Evolutionary conservation across 2,329 filamentous ascomycete genomes (phyloP), one percentile per base, ranked within the genome.

Genomic region (Penicillium sp.): DNA sequence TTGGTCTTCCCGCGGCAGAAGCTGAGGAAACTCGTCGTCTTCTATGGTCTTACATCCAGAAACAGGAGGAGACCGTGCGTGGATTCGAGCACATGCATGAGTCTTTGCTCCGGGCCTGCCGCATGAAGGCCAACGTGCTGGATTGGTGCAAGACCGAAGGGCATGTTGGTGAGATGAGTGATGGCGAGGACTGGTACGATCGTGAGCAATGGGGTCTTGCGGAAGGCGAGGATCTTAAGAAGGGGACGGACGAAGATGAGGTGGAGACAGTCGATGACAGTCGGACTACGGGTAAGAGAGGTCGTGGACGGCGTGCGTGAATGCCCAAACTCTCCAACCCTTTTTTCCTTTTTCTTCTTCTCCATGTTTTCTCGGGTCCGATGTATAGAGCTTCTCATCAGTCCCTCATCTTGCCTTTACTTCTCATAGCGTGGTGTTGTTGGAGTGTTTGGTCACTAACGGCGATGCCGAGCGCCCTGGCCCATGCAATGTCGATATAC

Each of bases 151-250:
- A 77, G 53, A 76, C 78, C 0, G 78, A 81, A 52, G 78, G 67
- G 4, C 79, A 82, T 56, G 62, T 80, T 11, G 76, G 77, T 3
- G 78, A 82, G 54, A 74, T 81, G 76, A 80, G 75, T 36, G 79
- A 82, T 51, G 78, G 79, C 2, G 79, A 82, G 60, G 79, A 82
- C 51, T 82, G 79, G 79, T 79, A 79, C 47, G 79, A 82, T 51
- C 65, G 69, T 13, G 74, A 77, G 38, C 74, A 77, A 50, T 81
- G 76, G 77, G 71, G 70, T 0, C 57, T 82, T n/a, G 55, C 50
- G 2, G 63, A 66, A 23, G 72, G 73, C 1, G 73, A 75, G 29
- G 72, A 75, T 41, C 56, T 81, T 35, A 72, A 74, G 45, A 81
- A 81, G 54, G 78, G 78, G 0, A 74, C 74, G 26, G 74, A 77